These are phyloP conservation scores for Rubroboletus pulcherrimus DNA, from an alignment of 768 basidiomycete species.

Conservation along the genomic window DNA sequence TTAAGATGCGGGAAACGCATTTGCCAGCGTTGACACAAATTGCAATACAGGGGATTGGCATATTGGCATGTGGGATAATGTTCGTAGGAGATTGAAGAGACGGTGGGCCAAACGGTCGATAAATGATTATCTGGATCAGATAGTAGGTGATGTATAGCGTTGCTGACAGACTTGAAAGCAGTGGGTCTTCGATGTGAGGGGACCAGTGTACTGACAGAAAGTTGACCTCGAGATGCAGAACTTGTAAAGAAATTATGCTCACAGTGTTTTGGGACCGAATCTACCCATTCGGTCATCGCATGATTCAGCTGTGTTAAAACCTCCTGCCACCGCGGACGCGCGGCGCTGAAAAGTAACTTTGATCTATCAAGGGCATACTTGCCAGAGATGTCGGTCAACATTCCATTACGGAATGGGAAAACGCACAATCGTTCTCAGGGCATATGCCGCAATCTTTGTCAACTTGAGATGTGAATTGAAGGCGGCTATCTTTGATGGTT, in stretches of 20 bases:
- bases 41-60: conserved; percentile 49
- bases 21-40: conserved; percentile 60
- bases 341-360: conserved; percentile 50
- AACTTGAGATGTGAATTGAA: conserved; percentile 67
- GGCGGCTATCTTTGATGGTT: conserved; percentile 53
- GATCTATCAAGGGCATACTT: conserved; percentile 71
- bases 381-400: conserved; percentile 4
- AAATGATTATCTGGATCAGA: conserved; percentile 59
- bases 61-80: conserved; percentile 26
- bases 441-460: conserved; percentile 66
- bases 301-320: conserved; percentile 65
- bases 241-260: conserved; percentile 23
- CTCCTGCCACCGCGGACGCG: conserved; percentile 51
- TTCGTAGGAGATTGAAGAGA: conserved; percentile 27
- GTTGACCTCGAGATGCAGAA: not conserved
- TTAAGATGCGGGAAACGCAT: conserved; percentile 57
- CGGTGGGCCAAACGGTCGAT: conserved; percentile 62
- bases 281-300: conserved; percentile 70
- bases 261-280: conserved; percentile 67
- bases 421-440: conserved; percentile 63
- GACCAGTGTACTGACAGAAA: conserved; percentile 53
- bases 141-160: conserved; percentile 58
- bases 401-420: not conserved
- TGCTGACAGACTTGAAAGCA: conserved; percentile 55
- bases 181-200: conserved; percentile 42